phyloP scores from a whole-genome alignment of 192 early-diverging fungal genomes.

The Coemansia sp. region DNA sequence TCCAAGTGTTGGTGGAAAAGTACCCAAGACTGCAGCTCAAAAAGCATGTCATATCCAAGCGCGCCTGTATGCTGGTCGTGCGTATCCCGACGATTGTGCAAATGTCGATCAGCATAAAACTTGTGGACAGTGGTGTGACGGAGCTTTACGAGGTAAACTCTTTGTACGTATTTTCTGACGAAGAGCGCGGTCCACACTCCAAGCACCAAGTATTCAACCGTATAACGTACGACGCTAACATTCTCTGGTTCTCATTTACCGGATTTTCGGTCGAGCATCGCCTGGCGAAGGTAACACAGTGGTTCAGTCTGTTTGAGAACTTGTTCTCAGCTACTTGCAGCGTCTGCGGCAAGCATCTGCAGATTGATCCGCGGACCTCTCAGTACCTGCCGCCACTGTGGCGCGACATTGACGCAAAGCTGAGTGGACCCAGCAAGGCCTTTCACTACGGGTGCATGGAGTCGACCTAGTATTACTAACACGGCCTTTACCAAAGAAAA shows the following conservation, averaged over 20 bases:
- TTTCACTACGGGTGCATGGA: slow-evolving; percentile 53
- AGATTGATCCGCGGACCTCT: slow-evolving; percentile 52
- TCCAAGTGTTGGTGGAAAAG: slow-evolving; percentile 22
- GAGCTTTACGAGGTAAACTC: slow-evolving; percentile 38
- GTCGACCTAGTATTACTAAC: neutral
- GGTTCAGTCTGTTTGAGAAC: slow-evolving; percentile 50
- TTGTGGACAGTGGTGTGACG: slow-evolving; percentile 16
- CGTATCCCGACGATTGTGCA: slow-evolving; percentile 46
- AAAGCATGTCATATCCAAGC: slow-evolving; percentile 26
- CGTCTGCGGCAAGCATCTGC: slow-evolving; percentile 43
- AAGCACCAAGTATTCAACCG: slow-evolving; percentile 48
- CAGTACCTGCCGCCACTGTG: slow-evolving; percentile 54
- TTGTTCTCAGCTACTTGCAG: slow-evolving; percentile 53
- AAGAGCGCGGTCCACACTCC: slow-evolving; percentile 40
- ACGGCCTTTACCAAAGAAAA: neutral
- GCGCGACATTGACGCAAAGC: slow-evolving; percentile 42
- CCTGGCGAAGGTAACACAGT: slow-evolving; percentile 46
- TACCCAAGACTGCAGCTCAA: slow-evolving; percentile 34
- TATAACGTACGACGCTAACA: slow-evolving; percentile 47
- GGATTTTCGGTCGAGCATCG: slow-evolving; percentile 54
- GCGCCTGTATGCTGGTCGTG: slow-evolving; percentile 38
- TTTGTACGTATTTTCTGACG: slow-evolving; percentile 36
- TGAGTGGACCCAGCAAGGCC: slow-evolving; percentile 28
- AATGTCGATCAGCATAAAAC: slow-evolving; percentile 47
- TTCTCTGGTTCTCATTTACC: slow-evolving; percentile 50